Evolutionary conservation across 768 basidiomycete species (phyloP).

Genomic region (Naganishia friedmannii): DNA sequence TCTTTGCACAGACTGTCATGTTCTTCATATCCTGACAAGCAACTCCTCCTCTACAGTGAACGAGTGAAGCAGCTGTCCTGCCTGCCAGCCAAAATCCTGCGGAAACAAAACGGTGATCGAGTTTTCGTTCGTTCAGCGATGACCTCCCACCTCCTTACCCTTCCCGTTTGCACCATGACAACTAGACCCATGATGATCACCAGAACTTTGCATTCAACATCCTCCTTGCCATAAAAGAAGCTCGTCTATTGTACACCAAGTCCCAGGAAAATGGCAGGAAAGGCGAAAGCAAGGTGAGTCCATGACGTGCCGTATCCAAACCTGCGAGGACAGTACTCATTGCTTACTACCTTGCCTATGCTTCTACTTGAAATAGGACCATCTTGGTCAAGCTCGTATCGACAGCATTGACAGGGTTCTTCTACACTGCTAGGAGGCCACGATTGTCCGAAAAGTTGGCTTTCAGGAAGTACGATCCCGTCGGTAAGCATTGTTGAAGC

Average conservation of each 20-base stretch:
- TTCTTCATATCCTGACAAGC: background rate
- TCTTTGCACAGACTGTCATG: background rate
- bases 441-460: constrained; percentile 74
- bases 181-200: background rate
- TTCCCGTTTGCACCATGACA: background rate
- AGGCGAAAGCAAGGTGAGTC: constrained; percentile 32
- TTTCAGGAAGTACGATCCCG: constrained; percentile 88
- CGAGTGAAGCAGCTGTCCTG: background rate
- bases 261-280: constrained; percentile 27
- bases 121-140: constrained; percentile 5
- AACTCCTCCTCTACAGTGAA: background rate
- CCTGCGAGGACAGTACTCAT: background rate
- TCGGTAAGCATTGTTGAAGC: constrained; percentile 58
- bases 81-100: constrained; percentile 8
- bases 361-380: constrained; percentile 57
- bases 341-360: background rate
- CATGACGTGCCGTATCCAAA: background rate
- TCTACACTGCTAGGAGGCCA: constrained; percentile 77
- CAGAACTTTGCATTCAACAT: background rate
- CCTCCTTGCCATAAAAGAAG: background rate
- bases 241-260: background rate
- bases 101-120: constrained; percentile 16
- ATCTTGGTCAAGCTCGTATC: constrained; percentile 83
- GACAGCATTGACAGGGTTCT: constrained; percentile 85
- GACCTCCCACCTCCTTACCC: background rate